Base-by-base conservation (phyloP, 148 eudicot species). In the Silene conica region DNA sequence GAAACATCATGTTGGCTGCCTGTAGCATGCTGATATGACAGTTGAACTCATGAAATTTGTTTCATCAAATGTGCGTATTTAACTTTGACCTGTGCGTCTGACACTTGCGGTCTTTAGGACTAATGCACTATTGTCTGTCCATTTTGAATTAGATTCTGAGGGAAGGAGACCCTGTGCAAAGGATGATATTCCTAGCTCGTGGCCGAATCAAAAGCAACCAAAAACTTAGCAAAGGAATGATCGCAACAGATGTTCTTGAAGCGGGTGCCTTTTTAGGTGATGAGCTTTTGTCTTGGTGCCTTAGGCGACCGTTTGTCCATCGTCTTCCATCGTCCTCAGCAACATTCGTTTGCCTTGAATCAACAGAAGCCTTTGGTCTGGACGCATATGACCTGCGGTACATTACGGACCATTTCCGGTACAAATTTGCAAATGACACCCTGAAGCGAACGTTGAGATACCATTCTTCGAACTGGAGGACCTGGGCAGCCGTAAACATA, bases 401-500 rank as follows among this genome's bases (percentile, higher is more conserved):
- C 83, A 87, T 95, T 16, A 92, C 98, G 0, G 96, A 92, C 25
- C 98, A 95, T 74, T 95, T 95, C 69, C 82, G 98, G 0, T 92
- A 95, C 87, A 95, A 92, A 69, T 95, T 95, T 66, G 93, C 93
- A 0, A 95, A 95, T 58, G 90, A 95, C 63, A 82, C 78, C 86
- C 91, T 95, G 3, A 92, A 81, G 81, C 79, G 92, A 21, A 95
- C 96, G 1, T 83, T 91, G 20, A 87, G 92, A 69, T 92, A 86
- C 65, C 85, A 95, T 83, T 95, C 98, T 0, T 87, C 97, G 12
- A 92, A 87, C 23, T 92, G 98, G 98, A 85, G 93, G 76, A 95
- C 98, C 1, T 95, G 98, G 98, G 98, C 93, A 0, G 98, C 98
- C 0, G 96, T 95, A 13, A 92, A 92, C 43, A 90, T 95, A 80